Conservation (phyloP, 257 asterid species). For the Thymus mandschuricus region DNA sequence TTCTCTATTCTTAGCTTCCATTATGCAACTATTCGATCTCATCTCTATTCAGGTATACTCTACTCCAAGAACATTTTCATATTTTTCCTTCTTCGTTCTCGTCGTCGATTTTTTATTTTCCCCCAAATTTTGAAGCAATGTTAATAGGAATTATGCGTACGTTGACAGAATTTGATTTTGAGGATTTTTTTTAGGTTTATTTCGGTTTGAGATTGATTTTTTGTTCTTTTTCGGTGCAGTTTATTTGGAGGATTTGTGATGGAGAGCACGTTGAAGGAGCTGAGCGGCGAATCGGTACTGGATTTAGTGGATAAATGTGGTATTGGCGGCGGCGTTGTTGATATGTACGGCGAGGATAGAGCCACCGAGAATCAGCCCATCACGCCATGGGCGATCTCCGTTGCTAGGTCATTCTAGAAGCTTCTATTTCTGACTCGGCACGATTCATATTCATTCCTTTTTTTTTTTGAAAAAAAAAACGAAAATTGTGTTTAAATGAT, state of each 20-base stretch:
- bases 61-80: background rate
- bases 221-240: slow-evolving; percentile 31
- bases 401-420: slow-evolving; percentile 66
- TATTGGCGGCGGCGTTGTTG: slow-evolving; percentile 83
- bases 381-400: slow-evolving; percentile 85
- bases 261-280: slow-evolving; percentile 67
- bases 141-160: background rate
- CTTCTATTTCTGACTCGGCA: background rate
- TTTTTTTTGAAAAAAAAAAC: too few relatives aligned
- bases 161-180: background rate
- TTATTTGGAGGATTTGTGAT: slow-evolving; percentile 38
- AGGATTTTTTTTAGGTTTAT: background rate
- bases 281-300: slow-evolving; percentile 68
- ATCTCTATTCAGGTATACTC: slow-evolving; percentile 37
- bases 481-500: background rate
- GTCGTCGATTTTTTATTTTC: too few relatives aligned
- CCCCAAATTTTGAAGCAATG: background rate
- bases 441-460: too few relatives aligned
- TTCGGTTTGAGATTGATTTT: too few relatives aligned
- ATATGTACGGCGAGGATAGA: slow-evolving; percentile 85
- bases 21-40: slow-evolving; percentile 43
- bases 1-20: slow-evolving; percentile 40
- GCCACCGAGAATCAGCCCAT: slow-evolving; percentile 82
- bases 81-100: background rate
- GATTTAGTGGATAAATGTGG: slow-evolving; percentile 62